Evolutionary conservation across 805 yeast species (phyloP), one percentile per base, ranked within the genome.

Genomic region (Zygoascus bituminiphila): DNA sequence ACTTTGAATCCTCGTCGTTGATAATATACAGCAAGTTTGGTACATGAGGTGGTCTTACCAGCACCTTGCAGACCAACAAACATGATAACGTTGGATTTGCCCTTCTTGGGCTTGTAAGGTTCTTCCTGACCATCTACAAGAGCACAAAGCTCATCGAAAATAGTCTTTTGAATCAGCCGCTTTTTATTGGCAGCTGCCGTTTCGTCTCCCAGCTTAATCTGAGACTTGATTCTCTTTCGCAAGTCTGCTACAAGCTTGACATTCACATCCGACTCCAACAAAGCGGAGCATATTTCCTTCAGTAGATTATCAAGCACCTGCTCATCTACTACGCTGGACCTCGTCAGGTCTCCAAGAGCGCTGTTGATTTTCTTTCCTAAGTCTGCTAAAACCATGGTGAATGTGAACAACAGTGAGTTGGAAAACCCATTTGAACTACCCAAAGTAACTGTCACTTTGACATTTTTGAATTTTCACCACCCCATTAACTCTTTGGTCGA

Each of bases 51-150:
- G 26, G 98, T 93, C 65, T 93, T 93, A 76, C 98, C 98, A 10
- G 98, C 93, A 71, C 98, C 98, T 67, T 93, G 98, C 51, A 93
- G 73, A 63, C 98, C 98, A 51, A 93, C 98, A 75, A 93, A 85
- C 98, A 93, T 93, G 55, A 93, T 84, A 26, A 91, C 85, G 61
- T 84, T 79, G 8, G 79, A 62, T 58, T 77, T 76, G 58, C 88
- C 81, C 72, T 89, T 89, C 70, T 84, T 84, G 37, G 97, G 98
- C 67, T 84, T 84, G 62, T 80, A 91, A 8, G 85, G 74, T 38
- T 73, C 66, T 19, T 51, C 47, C 17, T 64, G 57, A 43, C 82
- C 83, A 60, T 89, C 97, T 21, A 93, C 96, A 36, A 93, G 73
- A 5, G 77, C 79, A 59, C 89, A 85, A 39, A 93, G 74, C 68